Evolutionary conservation across 208 protist genomes (phyloP), one percentile per base, ranked within the genome.

Genomic region (Trypanosoma scelopori): DNA sequence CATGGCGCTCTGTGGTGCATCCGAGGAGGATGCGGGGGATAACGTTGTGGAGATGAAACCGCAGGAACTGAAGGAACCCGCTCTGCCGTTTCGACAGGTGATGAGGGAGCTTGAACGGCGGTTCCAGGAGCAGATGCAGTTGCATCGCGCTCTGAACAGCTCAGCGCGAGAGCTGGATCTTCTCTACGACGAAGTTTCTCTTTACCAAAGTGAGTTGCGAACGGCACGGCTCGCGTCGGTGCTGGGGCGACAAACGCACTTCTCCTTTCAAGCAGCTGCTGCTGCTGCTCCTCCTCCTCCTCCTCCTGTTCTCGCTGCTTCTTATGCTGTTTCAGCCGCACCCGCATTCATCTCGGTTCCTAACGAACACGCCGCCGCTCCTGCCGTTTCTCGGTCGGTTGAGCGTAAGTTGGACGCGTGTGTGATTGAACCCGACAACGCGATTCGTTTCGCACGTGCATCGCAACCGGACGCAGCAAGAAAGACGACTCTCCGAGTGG

Each of bases 71-170:
- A 37, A 45, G 15, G 20, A 47, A 47, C 58, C 79, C 0, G 32
- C 63, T 18, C 42, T 83, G 39, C 79, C 85, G 1, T 84, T 89
- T 62, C 37, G 66, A 20, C 20, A 72, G 46, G 74, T 76, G 15
- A 50, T 79, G 39, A 39, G 67, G 5, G 82, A 92, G 51, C 28
- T 84, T 52, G 71, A 85, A 46, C 66, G 69, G 35, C 80, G 82
- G 13, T 85, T 92, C 60, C 47, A 53, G 1, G 82, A 88, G 50
- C 85, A 92, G 51, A 78, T 92, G 67, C 63, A 75, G n/a, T 74
- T 92, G 15, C 79, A 87, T 58, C 79, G 79, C 15, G 80, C 56
- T 0, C 59, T 92, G 41, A 76, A 70, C 1, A 28, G 56, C 3
- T 75, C 82, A 5, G 52, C 75, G 32, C 60, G 50, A 22, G 66